Base-by-base conservation (phyloP, 2,329 filamentous ascomycete genomes). In the Mariannaea sp. region DNA sequence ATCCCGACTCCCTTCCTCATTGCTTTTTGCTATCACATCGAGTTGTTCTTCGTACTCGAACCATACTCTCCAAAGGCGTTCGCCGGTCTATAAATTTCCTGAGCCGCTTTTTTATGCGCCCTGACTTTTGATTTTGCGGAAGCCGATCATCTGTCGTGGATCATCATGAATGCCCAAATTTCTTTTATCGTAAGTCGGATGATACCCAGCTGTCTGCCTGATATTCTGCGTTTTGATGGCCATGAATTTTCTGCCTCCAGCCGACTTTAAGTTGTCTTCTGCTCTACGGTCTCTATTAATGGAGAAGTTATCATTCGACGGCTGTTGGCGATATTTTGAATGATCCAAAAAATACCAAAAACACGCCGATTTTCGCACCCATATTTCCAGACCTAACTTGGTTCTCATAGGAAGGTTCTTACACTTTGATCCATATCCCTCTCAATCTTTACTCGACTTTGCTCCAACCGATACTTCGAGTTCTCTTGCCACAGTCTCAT, bases 401-500 rank as follows among this genome's bases (percentile, higher is more conserved):
- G 50, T 65, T 62, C 20, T 49, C 66, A 54, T 75, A 97, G 94
- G 88, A 96, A 67, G 91, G 91, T 62, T 87, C 86, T 58, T 85
- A 96, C 65, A 91, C 87, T 66, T 80, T 99, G 56, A 91, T 97
- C 67, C 92, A 97, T 71, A 92, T 97, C 53, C 92, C 93, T 1
- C 77, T 95, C 56, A 78, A 86, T 49, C 80, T 94, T 41, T 88
- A 96, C 72, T 78, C 87, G 5, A 82, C 80, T 59, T 90, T 97
- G 64, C 76, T 97, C 13, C 91, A 95, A 68, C 87, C 92, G 2
- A 92, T 97, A 60, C 79, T 97, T n/a, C 86, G 87, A 62, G 81
- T 96, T 32, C 81, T 97, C 39, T 83, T 95, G 49, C 90, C 92
- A 12, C 80, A 84, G 56, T 76, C 75, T 16, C 75, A 79, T 53